Evolutionary conservation across 495 filamentous ascomycete species (phyloP).

Genomic region (Neurospora sp.): DNA sequence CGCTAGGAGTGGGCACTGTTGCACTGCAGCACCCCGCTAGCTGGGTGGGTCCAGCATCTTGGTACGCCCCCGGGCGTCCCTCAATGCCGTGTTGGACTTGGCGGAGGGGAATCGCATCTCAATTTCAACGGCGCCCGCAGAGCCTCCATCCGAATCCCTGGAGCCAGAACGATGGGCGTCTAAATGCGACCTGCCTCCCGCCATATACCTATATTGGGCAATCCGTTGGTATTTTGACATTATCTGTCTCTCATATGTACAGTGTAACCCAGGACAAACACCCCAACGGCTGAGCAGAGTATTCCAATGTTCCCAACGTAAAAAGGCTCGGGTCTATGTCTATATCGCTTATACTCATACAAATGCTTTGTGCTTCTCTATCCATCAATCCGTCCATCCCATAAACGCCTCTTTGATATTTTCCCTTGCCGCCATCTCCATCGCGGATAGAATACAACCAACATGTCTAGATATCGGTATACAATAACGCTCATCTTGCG

Average conservation of each 20-base stretch:
- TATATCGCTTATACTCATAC: neutral
- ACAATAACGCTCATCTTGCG: constrained; percentile 7
- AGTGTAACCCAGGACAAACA: constrained; percentile 16
- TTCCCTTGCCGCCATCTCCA: constrained; percentile 2
- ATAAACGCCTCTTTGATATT: neutral
- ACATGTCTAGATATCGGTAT: constrained; percentile 12
- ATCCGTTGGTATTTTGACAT: neutral
- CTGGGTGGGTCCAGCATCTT: neutral
- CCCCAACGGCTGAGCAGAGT: constrained; percentile 1
- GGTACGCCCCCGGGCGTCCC: neutral
- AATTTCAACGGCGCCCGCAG: neutral
- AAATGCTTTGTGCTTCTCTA: neutral
- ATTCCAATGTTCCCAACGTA: neutral
- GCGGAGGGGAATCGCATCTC: neutral
- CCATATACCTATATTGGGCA: neutral
- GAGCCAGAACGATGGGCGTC: neutral
- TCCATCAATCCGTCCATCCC: neutral
- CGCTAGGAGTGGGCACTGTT: neutral
- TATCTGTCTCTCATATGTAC: constrained; percentile 8
- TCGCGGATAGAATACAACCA: constrained; percentile 11
- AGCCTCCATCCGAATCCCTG: neutral
- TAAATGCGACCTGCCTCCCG: neutral
- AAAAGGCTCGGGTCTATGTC: neutral
- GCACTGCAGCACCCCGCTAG: neutral
- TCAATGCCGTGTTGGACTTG: neutral